Percentiles rank a stretch among this genome's conserved stretches.
Conservation (phyloP, 371 early-diverging fungal genomes). For the Homolaphlyctis polyrhiza region DNA sequence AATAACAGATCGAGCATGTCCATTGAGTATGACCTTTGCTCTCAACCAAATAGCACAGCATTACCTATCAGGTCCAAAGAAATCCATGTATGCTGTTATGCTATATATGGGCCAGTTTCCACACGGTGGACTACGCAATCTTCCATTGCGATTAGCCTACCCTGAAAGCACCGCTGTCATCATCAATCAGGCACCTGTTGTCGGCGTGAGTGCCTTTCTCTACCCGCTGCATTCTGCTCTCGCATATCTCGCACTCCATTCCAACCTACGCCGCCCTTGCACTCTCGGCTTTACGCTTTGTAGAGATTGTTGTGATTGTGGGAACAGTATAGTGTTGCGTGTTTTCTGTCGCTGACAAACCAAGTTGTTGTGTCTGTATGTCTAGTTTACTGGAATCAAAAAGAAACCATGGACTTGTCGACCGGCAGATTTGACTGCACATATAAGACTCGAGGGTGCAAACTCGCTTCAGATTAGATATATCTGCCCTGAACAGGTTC, state of each 20-base stretch:
- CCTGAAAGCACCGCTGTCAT: background rate
- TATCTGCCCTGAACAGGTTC: background rate
- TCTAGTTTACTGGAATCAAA: background rate
- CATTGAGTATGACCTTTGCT: background rate
- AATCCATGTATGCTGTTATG: background rate
- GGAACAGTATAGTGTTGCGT: background rate
- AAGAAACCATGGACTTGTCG: conserved; percentile 1
- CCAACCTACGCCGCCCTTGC: background rate
- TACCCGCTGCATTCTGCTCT: too few relatives aligned
- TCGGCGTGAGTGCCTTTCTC: too few relatives aligned
- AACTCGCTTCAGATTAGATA: background rate
- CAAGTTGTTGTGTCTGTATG: background rate
- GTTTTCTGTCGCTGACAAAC: background rate
- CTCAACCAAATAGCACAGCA: background rate
- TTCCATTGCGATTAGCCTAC: too few relatives aligned
- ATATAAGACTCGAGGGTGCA: background rate
- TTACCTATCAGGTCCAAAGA: background rate
- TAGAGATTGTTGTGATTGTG: background rate
- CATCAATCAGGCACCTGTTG: background rate
- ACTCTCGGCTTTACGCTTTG: background rate
- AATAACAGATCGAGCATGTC: background rate
- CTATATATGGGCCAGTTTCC: background rate
- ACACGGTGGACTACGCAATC: background rate
- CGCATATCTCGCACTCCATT: background rate
- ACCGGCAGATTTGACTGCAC: background rate